Conservation (phyloP, 1,284 basidiomycete genomes). For the Mycosarcoma mackinlayi region DNA sequence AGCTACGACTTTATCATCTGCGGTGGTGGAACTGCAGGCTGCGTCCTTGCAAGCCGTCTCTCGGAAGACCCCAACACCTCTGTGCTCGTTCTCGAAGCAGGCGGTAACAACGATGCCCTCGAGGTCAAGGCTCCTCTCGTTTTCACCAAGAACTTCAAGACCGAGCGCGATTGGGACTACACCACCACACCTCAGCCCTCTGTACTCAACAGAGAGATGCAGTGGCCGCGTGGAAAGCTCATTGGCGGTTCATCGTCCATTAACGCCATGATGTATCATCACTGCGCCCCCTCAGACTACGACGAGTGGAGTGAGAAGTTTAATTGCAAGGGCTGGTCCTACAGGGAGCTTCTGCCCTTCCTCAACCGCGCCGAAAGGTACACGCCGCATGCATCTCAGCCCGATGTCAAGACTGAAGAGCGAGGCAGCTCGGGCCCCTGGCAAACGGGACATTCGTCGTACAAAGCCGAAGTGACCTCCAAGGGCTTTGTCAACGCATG, state of each 20-base stretch:
- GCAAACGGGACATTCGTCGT: constrained; percentile 53
- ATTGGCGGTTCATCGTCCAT: constrained; percentile 70
- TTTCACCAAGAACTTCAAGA: constrained; percentile 55
- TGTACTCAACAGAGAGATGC: constrained; percentile 39
- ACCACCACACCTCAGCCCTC: constrained; percentile 46
- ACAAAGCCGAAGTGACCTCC: constrained; percentile 44
- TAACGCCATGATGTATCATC: constrained; percentile 69
- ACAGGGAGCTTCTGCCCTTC: constrained; percentile 47
- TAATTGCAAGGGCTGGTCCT: constrained; percentile 57
- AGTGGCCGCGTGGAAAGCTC: constrained; percentile 54
- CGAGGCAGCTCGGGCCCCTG: constrained; percentile 50
- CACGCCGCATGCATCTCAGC: constrained; percentile 46
- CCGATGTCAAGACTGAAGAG: constrained; percentile 46
- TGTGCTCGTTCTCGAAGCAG: constrained; percentile 59
- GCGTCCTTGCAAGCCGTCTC: constrained; percentile 53
- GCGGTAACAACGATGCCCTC: constrained; percentile 48
- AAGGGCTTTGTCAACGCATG: constrained; percentile 54
- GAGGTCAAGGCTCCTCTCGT: constrained; percentile 50
- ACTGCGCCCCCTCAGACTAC: constrained; percentile 49
- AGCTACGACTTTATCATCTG: constrained; percentile 55
- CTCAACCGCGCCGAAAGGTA: constrained; percentile 44
- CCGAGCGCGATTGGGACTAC: constrained; percentile 58
- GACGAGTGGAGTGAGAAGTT: constrained; percentile 51
- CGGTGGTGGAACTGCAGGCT: constrained; percentile 59
- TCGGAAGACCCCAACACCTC: constrained; percentile 49